These are phyloP conservation scores for Cladosporium sp. DNA, from an alignment of 2,329 filamentous ascomycete genomes.

Conservation along the genomic window DNA sequence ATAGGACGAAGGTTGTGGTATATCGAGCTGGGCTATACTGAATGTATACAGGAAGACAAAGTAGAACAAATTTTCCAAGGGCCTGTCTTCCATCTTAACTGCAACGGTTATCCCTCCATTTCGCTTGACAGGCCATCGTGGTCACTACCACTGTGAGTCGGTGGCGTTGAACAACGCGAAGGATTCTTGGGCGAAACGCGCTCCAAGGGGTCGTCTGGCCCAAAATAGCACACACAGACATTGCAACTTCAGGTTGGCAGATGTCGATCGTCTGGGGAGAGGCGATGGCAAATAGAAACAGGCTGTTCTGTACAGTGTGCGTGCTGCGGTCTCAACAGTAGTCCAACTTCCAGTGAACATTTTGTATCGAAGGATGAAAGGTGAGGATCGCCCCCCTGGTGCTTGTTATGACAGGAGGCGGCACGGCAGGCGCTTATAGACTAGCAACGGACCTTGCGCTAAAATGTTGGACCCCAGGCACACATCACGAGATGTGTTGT, in stretches of 20 bases:
- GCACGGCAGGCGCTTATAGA: neutral
- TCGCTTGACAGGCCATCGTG: neutral
- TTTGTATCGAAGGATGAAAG: neutral
- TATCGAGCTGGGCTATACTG: too few species aligned
- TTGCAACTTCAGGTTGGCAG: too few species aligned
- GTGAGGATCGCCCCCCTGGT: neutral
- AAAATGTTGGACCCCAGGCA: neutral
- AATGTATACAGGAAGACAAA: neutral
- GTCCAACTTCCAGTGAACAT: too few species aligned
- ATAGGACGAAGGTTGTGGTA: neutral
- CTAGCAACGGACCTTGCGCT: neutral
- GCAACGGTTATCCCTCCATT: neutral
- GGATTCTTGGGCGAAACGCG: neutral
- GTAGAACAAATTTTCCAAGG: neutral
- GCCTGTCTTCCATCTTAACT: neutral
- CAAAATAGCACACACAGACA: too few species aligned
- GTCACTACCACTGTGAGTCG: neutral
- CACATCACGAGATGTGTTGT: neutral
- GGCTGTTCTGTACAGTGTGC: neutral
- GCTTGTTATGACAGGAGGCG: neutral
- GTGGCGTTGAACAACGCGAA: neutral
- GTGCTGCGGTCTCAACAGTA: too few species aligned
- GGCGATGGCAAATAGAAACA: too few species aligned
- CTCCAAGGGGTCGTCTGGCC: too few species aligned
- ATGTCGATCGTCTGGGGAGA: too few species aligned